Conservation (phyloP, 352 stramenopile genomes). For the Stephanocyclus meneghinianus region DNA sequence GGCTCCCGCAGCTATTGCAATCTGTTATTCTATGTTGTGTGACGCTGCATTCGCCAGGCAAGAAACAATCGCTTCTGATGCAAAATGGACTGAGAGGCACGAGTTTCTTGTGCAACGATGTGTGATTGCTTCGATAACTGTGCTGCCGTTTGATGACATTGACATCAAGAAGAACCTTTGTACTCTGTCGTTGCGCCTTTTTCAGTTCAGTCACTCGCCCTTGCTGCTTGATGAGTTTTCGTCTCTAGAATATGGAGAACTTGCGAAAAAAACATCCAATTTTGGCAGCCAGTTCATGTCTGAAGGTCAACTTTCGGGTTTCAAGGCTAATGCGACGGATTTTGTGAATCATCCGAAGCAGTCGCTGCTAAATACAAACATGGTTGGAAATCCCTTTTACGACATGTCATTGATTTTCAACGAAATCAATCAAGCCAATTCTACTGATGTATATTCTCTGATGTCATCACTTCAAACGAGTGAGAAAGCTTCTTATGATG, state of each 20-base stretch:
- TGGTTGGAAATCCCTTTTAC: conserved; percentile 29
- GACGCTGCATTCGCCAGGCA: conserved; percentile 41
- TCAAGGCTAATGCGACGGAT: conserved; percentile 36
- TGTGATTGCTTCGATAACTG: conserved; percentile 20
- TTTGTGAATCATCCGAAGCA: conserved; percentile 18
- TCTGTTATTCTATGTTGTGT: conserved; percentile 67
- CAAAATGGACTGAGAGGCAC: conserved; percentile 14
- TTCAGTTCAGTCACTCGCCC: conserved; percentile 5
- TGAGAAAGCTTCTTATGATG: conserved; percentile 6
- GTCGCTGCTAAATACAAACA: not conserved
- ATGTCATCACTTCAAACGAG: conserved; percentile 20
- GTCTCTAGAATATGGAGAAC: conserved; percentile 38
- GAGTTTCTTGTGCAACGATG: conserved; percentile 37
- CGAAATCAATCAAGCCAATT: conserved; percentile 34
- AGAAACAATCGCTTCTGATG: conserved; percentile 8
- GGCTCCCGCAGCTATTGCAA: conserved; percentile 57
- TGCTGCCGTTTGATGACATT: conserved; percentile 12
- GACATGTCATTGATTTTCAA: conserved; percentile 29
- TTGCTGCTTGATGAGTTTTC: conserved; percentile 40
- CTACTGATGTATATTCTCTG: conserved; percentile 28
- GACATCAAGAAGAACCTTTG: conserved; percentile 48
- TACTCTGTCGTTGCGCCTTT: conserved; percentile 33
- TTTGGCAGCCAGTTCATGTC: conserved; percentile 9
- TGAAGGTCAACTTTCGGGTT: conserved; percentile 7
- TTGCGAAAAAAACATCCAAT: conserved; percentile 9